Percentiles rank a stretch among this genome's conserved stretches.
phyloP scores from a whole-genome alignment of 257 asterid species.

The Echium plantagineum region DNA sequence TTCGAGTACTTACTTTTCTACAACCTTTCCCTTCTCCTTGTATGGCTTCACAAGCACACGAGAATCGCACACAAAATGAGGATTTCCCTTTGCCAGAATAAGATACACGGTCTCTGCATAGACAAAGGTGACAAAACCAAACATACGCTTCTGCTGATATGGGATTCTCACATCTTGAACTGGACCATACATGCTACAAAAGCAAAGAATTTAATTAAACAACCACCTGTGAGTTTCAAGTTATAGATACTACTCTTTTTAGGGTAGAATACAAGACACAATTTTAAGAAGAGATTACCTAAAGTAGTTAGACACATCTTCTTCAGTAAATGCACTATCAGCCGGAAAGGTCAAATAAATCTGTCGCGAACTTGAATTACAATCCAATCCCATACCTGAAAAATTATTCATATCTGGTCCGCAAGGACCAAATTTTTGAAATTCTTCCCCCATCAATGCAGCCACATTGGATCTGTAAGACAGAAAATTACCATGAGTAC shows the following conservation, averaged over 20 bases:
- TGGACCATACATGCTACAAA: slow-evolving; percentile 55
- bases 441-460: slow-evolving; percentile 28
- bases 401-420: slow-evolving; percentile 37
- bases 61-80: slow-evolving; percentile 50
- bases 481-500: no score
- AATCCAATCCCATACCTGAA: slow-evolving; percentile 38
- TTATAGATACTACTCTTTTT: background rate
- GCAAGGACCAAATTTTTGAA: slow-evolving; percentile 22
- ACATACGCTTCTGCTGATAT: slow-evolving; percentile 65
- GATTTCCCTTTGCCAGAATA: slow-evolving; percentile 57
- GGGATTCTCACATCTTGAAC: slow-evolving; percentile 73
- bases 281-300: slow-evolving; percentile 25
- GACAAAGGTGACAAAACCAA: slow-evolving; percentile 76
- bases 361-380: slow-evolving; percentile 54
- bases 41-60: slow-evolving; percentile 64
- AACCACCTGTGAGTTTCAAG: background rate
- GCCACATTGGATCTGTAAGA: slow-evolving; percentile 28
- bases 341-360: slow-evolving; percentile 92
- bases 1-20: slow-evolving; percentile 38
- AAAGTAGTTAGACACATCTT: slow-evolving; percentile 78
- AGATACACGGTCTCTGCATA: slow-evolving; percentile 47
- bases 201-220: slow-evolving; percentile 3
- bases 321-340: slow-evolving; percentile 82
- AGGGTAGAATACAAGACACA: no score
- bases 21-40: slow-evolving; percentile 59